Conservation (phyloP, 2,329 filamentous ascomycete genomes). For the Ceratocystis smalleyi region DNA sequence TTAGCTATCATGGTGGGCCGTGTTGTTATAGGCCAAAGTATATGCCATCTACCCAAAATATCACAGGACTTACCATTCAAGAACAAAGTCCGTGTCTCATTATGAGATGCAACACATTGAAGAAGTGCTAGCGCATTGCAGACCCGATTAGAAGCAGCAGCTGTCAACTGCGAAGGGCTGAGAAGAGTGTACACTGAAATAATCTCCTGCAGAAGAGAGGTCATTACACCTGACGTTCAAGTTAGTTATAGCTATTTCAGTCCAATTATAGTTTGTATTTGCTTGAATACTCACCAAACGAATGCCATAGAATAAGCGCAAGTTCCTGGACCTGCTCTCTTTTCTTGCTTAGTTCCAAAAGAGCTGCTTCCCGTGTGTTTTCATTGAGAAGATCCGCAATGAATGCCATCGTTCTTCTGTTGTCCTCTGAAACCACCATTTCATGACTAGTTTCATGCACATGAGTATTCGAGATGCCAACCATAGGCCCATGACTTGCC, state of each 20-base stretch:
- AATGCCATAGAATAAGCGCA: conserved; percentile 94
- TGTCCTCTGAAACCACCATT: conserved; percentile 63
- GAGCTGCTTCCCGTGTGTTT: conserved; percentile 70
- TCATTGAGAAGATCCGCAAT: conserved; percentile 85
- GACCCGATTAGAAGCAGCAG: conserved; percentile 90
- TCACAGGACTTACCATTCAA: conserved; percentile 54
- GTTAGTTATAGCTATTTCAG: background rate
- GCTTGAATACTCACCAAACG: conserved; percentile 50
- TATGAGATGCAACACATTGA: conserved; percentile 94
- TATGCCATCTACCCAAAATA: background rate
- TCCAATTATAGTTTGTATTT: background rate
- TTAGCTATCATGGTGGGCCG: background rate
- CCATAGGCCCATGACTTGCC: conserved; percentile 36
- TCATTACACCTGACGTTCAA: conserved; percentile 68
- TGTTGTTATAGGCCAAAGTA: background rate
- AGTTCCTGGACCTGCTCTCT: conserved; percentile 93
- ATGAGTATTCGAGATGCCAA: conserved; percentile 30
- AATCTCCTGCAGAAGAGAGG: conserved; percentile 89
- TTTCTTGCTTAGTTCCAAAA: conserved; percentile 96
- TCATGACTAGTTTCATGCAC: conserved; percentile 44
- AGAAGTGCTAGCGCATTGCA: conserved; percentile 92
- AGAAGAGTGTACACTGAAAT: conserved; percentile 96
- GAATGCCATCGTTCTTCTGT: conserved; percentile 79
- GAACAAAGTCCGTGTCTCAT: conserved; percentile 86
- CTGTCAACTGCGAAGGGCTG: conserved; percentile 91